Base-by-base conservation (phyloP, 108 stramenopile species). In the Fragilaria crotonensis region DNA sequence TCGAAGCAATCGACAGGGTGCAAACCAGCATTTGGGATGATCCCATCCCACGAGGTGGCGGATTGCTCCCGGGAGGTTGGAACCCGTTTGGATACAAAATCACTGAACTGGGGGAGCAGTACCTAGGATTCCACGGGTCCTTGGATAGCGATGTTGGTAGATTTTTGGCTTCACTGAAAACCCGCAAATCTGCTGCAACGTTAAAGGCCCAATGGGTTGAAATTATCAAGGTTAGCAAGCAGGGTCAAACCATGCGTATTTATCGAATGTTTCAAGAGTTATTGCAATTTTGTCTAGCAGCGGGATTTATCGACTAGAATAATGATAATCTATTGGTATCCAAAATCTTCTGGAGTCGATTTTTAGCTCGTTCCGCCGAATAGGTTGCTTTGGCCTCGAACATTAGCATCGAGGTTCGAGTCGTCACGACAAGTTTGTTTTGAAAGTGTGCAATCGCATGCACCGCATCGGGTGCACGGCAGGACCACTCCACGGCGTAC, bases 221-320 rank as follows among this genome's bases (percentile, higher is more conserved):
- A 59, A 72, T 90, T 44, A 67, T 86, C 9, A 59, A 81, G 17
- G 82, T 80, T 5, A 80, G 78, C 32, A 83, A 87, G 45, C 56
- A 63, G 63, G 80, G 81, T 30, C 85, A 90, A 68, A 63, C 71
- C 45, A 87, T 90, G 89, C 54, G 89, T 54, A 81, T 90, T 25
- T 87, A 86, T 71, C 60, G 77, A 23, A 63, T 19, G 3, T 58
- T 87, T 0, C 68, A 85, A 22, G 81, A 85, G 0, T 56, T 90
- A 46, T 70, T 87, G 60, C 54, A 71, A 7, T 87, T 90, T 66
- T 86, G 85, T 56, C 50, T 90, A 25, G 68, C 54, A 21, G 83
- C 88, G 25, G 73, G 83, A 4, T 78, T 90, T 45, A 64, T 86
- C 14, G 77, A 86, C 55, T 89, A 48, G 11, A 21, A 2, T n/a